Evolutionary conservation across 352 stramenopile genomes (phyloP), one percentile per base, ranked within the genome.

Genomic region (Globisporangium parvum): DNA sequence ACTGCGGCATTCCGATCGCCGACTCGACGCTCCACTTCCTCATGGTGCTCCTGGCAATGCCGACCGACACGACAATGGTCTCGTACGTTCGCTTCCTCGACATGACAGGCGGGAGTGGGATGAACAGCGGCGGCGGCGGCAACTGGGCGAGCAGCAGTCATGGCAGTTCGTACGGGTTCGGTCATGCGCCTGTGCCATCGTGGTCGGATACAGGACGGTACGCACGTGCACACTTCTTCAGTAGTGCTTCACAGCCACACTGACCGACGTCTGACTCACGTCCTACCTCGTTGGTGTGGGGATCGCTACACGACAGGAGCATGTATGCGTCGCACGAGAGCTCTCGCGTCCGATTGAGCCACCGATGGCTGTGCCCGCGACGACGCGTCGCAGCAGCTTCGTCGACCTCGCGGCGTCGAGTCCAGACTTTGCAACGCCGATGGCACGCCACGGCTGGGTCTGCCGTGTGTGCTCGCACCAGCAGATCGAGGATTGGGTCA

Each of bases 381-480:
- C 58, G 21, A 57, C 63, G 12, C 60, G 60, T 41, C 47, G 57
- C 6, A 41, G 52, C 21, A 65, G 57, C 26, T 74, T 77, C 28
- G 65, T 78, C 11, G 67, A 77, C 40, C 55, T 70, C 51, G 58
- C 67, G 6, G 44, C 69, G 6, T 26, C 56, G 39, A 70, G 62
- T 15, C 55, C 66, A 37, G 52, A 60, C 21, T 57, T 81, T 33
- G 58, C 67, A 21, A 62, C 68, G 9, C 58, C 69, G 6, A 45
- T 83, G 26, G 53, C 60, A 3, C 70, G 68, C 2, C 63, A 77
- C 42, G 78, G 78, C 0, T 88, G 78, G 78, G 68, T 88, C 21
- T 88, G 78, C 48, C 78, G 78, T 10, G 75, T 88, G 0, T 88
- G 78, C 49, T 65, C 74, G 20, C 78, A 88, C 37, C 78, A 88